Percentiles rank a stretch among this genome's conserved stretches.
phyloP scores from a whole-genome alignment of 1,284 basidiomycete species.

The Austroboletus niveus region DNA sequence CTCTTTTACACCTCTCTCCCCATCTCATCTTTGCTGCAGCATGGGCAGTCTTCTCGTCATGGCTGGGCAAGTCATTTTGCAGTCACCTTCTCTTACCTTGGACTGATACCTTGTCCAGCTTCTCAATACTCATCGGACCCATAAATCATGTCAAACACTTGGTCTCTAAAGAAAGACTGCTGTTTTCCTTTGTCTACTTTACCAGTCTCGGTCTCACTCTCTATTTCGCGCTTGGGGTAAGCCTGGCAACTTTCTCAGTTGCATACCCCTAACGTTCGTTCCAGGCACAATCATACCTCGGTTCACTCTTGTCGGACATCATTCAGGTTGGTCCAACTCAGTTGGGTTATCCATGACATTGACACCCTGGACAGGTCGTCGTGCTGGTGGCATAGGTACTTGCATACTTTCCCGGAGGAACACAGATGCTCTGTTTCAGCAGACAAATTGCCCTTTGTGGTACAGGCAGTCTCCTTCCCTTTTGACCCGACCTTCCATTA shows the following conservation, averaged over 20 bases:
- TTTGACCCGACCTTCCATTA: conserved; percentile 25
- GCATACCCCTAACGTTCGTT: neutral
- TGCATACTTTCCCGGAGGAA: conserved; percentile 90
- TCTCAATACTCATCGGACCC: conserved; percentile 82
- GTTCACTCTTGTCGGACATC: conserved; percentile 77
- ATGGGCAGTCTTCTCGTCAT: conserved; percentile 83
- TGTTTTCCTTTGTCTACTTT: conserved; percentile 86
- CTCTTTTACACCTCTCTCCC: neutral
- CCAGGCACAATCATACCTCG: conserved; percentile 78
- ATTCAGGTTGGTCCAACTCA: conserved; percentile 53
- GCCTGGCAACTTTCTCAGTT: neutral
- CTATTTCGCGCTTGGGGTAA: conserved; percentile 84
- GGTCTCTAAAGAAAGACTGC: conserved; percentile 79
- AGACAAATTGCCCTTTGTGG: conserved; percentile 80
- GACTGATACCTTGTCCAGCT: conserved; percentile 41
- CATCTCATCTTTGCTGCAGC: conserved; percentile 34
- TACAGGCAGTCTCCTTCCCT: conserved; percentile 75
- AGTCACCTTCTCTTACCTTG: neutral
- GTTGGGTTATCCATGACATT: neutral
- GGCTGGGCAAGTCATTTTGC: conserved; percentile 61
- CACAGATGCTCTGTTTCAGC: conserved; percentile 78
- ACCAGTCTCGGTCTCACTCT: conserved; percentile 79
- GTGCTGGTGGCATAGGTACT: conserved; percentile 84
- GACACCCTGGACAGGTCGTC: conserved; percentile 50
- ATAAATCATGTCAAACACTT: conserved; percentile 90